These are phyloP conservation scores for Nephelium lappaceum DNA, from an alignment of 345 rosid species.

Conservation along the genomic window DNA sequence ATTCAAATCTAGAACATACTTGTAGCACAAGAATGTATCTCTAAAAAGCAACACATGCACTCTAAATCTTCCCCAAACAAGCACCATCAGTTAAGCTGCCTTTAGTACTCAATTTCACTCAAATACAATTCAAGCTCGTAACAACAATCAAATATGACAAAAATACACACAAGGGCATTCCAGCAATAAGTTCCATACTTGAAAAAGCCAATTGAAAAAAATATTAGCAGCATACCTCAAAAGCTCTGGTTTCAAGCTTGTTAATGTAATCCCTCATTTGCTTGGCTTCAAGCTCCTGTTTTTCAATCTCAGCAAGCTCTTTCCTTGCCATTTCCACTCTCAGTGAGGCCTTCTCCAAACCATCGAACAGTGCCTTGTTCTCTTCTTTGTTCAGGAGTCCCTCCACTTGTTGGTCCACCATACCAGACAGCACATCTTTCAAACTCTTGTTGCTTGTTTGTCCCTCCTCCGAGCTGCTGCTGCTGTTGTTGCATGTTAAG, in stretches of 20 bases:
- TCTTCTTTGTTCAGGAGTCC: conserved; percentile 71
- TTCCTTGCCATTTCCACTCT: conserved; percentile 77
- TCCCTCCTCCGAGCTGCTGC: conserved; percentile 29
- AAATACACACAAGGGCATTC: not conserved
- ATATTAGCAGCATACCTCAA: conserved; percentile 60
- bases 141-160: not conserved
- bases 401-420: conserved; percentile 68
- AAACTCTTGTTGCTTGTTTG: conserved; percentile 33
- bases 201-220: not conserved
- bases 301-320: conserved; percentile 75
- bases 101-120: not conserved
- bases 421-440: conserved; percentile 62
- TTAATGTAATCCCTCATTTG: conserved; percentile 50
- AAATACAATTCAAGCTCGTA: not conserved
- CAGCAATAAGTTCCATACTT: not conserved
- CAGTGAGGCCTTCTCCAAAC: conserved; percentile 66
- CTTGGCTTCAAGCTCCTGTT: conserved; percentile 65
- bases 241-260: conserved; percentile 63
- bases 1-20: not conserved
- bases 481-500: conserved; percentile 39
- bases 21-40: not conserved
- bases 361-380: conserved; percentile 74
- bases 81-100: not conserved
- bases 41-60: not conserved
- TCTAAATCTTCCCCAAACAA: not conserved